Evolutionary conservation across 2,329 filamentous ascomycete genomes (phyloP), one percentile per base, ranked within the genome.

Genomic region (Penicillium olsonii): DNA sequence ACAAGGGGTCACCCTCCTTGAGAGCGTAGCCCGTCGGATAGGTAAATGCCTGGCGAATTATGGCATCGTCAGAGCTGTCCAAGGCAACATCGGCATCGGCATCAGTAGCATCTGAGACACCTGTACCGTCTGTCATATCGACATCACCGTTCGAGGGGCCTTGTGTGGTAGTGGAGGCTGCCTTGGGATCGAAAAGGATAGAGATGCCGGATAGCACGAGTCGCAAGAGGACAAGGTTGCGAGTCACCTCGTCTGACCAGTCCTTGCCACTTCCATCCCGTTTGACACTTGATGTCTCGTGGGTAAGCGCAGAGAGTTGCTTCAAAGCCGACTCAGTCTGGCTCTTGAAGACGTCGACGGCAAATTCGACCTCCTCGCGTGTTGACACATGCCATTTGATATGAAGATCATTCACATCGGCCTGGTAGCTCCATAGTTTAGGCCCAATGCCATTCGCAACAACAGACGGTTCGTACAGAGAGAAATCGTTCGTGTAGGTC

Each of bases 221-320:
- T 24, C 92, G 82, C 12, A 99, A 78, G 43, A 96, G 85, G 11
- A 92, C 89, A 48, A 99, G 80, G 58, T 96, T 90, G 47, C 94
- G 80, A 2, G 91, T 92, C 22, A 97, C 87, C 68, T 99, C 95
- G 68, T 99, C 94, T 0, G 92, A 96, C 94, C 94, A 99, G 63
- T 96, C 92, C 71, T 97, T 99, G 60, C 95, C 95, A 68, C 92
- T 96, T 31, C 94, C 94, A 59, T 92, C 92, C 48, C 92, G 84
- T 69, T 91, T 95, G 45, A 97, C 87, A 2, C 85, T 87, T 1
- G 91, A 87, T 29, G 87, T 82, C 38, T 90, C 85, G 54, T 88
- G 86, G 65, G 90, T 95, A n/a, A 99, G 79, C 7, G 86, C 82
- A 54, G 84, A 82, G 11, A 99, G 75, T 53, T 90, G 84, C 50